Conservation (phyloP, 257 asterid species). For the Ballota nigra region DNA sequence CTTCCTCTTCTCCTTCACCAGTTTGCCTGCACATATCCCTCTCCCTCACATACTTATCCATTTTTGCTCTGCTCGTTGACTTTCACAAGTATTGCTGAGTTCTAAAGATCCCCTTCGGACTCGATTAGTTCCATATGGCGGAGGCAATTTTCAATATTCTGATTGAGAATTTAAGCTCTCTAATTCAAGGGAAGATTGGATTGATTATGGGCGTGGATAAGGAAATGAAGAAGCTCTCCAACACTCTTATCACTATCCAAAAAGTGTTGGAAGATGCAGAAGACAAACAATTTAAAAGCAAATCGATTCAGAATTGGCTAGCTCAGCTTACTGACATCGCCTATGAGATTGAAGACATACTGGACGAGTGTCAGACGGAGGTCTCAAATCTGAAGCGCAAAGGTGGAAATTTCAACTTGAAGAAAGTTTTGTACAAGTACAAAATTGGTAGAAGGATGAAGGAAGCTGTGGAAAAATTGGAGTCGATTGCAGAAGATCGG, state of each 20-base stretch:
- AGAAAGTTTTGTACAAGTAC: slow-evolving; percentile 3
- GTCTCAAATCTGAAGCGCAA: not conserved
- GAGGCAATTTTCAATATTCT: slow-evolving; percentile 20
- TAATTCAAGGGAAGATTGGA: slow-evolving; percentile 27
- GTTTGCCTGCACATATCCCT: not conserved
- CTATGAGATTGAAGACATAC: slow-evolving; percentile 29
- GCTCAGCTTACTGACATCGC: slow-evolving; percentile 23
- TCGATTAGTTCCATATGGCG: slow-evolving; percentile 16
- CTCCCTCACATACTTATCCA: not conserved
- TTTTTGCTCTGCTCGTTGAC: not conserved
- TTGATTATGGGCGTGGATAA: slow-evolving; percentile 28
- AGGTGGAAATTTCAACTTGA: too few relatives aligned
- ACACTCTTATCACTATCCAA: slow-evolving; percentile 26
- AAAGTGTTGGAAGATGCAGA: slow-evolving; percentile 24
- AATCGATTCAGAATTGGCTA: slow-evolving; percentile 23
- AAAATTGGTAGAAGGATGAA: slow-evolving; percentile 30
- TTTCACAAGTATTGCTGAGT: not conserved
- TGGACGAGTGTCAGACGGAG: slow-evolving; percentile 28
- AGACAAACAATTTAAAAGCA: slow-evolving; percentile 2
- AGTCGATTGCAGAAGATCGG: too few relatives aligned
- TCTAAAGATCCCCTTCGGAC: not conserved
- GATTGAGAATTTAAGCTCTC: too few relatives aligned
- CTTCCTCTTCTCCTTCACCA: too few relatives aligned
- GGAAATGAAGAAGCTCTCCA: slow-evolving; percentile 26
- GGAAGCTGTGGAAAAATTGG: slow-evolving; percentile 16